Base-by-base conservation (phyloP, 768 basidiomycete genomes). In the Lentinula aciculospora region DNA sequence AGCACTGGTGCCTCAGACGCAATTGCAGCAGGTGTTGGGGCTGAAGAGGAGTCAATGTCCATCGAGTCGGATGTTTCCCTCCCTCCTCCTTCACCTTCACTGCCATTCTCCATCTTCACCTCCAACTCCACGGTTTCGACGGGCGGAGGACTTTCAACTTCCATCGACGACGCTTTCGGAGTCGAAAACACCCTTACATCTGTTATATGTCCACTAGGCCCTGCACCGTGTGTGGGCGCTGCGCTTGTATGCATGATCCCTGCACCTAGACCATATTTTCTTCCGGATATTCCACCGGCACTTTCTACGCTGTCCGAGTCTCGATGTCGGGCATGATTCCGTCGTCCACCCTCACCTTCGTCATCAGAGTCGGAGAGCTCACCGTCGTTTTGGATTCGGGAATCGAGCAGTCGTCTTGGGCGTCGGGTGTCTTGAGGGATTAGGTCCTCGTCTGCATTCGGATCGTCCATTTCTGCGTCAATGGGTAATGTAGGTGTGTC, bases 341-440 rank as follows among this genome's bases (percentile, higher is more conserved):
- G 78, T 56, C 94, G 81, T 1, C 86, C 91, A 45, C 92, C 94
- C 64, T 89, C 89, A 17, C 93, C 95, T 72, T 99, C 97, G 68
- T 99, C 97, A 62, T 99, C 97, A 1, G 97, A 98, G 69, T 99
- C 97, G 6, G 94, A 97, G 12, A 97, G 79, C 66, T 95, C 92
- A 21, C 88, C 89, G 39, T 96, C 93, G 4, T 81, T 83, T 68
- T 94, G 94, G 60, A 89, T 79, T 23, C 86, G 79, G 23, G 85
- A 81, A 68, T 99, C 96, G 32, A 94, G 81, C 8, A 93, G 71
- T 15, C 87, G 81, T 63, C 81, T 82, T 23, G 89, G 85, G 62
- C 90, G 81, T 50, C 95, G 82, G 10, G 82, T 82, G 66, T 99
- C 84, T 15, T 86, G 78, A 50, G 89, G 80, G 46, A 88, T 83